These are phyloP conservation scores for Trichophyton equinum DNA, from an alignment of 2,329 filamentous ascomycete genomes.

Conservation along the genomic window DNA sequence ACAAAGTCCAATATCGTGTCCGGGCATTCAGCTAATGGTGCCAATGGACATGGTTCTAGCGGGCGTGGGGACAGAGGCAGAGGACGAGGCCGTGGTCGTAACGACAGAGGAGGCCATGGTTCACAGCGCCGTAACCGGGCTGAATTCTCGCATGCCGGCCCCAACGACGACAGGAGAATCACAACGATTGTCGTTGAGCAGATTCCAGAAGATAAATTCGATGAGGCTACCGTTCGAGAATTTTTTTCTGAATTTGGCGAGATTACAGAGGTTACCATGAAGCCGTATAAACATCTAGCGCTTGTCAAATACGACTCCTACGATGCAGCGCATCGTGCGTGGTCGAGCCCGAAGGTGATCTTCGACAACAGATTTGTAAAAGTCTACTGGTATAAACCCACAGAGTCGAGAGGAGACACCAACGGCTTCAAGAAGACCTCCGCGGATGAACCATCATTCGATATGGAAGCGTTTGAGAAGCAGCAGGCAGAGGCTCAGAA, in stretches of 20 bases:
- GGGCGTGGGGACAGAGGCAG: constrained; percentile 13
- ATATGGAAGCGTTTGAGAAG: constrained; percentile 42
- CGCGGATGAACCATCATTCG: constrained; percentile 34
- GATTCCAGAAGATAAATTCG: constrained; percentile 47
- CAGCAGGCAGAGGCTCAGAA: constrained; percentile 47
- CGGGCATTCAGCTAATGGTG: constrained; percentile 16
- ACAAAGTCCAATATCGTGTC: constrained; percentile 35
- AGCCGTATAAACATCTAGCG: constrained; percentile 42
- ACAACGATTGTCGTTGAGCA: constrained; percentile 49
- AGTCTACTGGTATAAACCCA: constrained; percentile 47
- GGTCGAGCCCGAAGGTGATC: constrained; percentile 48
- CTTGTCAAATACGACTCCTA: constrained; percentile 44
- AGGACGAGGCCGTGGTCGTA: constrained; percentile 29
- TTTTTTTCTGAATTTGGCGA: constrained; percentile 49
- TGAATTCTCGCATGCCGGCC: constrained; percentile 42
- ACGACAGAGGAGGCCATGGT: constrained; percentile 31
- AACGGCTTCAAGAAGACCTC: constrained; percentile 18
- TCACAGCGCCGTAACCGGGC: constrained; percentile 34
- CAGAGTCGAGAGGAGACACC: constrained; percentile 22
- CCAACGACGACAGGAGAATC: constrained; percentile 40
- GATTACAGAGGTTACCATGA: constrained; percentile 43
- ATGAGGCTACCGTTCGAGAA: constrained; percentile 40
- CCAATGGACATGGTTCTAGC: constrained; percentile 14
- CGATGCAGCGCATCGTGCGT: constrained; percentile 41
- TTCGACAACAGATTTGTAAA: constrained; percentile 55